Percentiles rank a stretch among this genome's conserved stretches.
Conservation (phyloP, 768 basidiomycete species). For the Fibroporia radiculosa region DNA sequence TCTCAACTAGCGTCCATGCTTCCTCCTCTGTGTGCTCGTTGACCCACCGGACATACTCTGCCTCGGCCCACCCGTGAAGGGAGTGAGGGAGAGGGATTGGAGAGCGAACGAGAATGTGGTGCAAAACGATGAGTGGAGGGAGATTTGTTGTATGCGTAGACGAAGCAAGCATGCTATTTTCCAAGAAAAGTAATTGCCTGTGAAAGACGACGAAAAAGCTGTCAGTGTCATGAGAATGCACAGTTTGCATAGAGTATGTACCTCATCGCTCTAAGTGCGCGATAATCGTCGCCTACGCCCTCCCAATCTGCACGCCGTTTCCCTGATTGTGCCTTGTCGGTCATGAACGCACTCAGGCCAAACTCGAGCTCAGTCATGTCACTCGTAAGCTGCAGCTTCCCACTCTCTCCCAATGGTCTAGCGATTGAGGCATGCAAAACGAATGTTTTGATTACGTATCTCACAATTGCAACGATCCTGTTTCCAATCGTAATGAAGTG, state of each 20-base stretch:
- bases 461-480: constrained; percentile 44
- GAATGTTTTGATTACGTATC: constrained; percentile 78
- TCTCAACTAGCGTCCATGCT: constrained; percentile 71
- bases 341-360: constrained; percentile 73
- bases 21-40: constrained; percentile 84
- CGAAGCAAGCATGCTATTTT: constrained; percentile 61
- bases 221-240: too few species aligned
- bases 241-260: constrained; percentile 26
- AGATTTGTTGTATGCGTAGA: constrained; percentile 65
- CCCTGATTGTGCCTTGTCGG: constrained; percentile 39
- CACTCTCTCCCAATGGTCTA: constrained; percentile 83
- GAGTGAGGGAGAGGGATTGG: constrained; percentile 81
- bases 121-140: constrained; percentile 82
- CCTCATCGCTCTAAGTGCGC: constrained; percentile 80
- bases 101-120: constrained; percentile 87
- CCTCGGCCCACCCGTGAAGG: constrained; percentile 89
- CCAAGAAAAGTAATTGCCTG: constrained; percentile 86
- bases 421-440: constrained; percentile 92
- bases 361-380: constrained; percentile 99
- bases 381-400: constrained; percentile 88
- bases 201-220: neutral
- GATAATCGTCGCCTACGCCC: constrained; percentile 81
- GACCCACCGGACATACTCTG: constrained; percentile 95
- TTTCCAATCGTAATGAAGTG: neutral
- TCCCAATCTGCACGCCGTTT: constrained; percentile 65